These are phyloP conservation scores for Pichia sp. DNA, from an alignment of 1,139 yeast species.

Conservation along the genomic window DNA sequence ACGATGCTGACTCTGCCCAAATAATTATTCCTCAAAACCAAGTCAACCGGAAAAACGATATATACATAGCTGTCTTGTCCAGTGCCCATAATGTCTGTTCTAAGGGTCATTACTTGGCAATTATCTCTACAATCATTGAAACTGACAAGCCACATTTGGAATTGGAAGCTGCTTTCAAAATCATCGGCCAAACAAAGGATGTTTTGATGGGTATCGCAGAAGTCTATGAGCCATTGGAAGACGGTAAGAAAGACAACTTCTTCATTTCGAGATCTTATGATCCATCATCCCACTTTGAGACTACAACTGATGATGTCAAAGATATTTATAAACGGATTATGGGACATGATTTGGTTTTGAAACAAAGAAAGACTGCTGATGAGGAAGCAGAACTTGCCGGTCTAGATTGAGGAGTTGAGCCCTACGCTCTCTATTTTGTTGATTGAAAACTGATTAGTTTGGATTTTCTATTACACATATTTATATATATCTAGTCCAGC, in stretches of 20 bases:
- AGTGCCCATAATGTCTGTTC: slow-evolving; percentile 89
- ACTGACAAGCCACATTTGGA: slow-evolving; percentile 91
- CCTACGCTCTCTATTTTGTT: neutral
- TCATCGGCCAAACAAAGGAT: slow-evolving; percentile 74
- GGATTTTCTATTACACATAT: neutral
- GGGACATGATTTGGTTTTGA: slow-evolving; percentile 85
- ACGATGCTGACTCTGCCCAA: slow-evolving; percentile 84
- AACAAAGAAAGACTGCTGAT: slow-evolving; percentile 63
- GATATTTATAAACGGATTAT: slow-evolving; percentile 88
- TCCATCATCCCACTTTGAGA: slow-evolving; percentile 91
- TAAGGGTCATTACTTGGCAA: slow-evolving; percentile 86
- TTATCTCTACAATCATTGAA: slow-evolving; percentile 90
- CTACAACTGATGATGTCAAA: slow-evolving; percentile 94
- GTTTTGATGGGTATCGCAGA: slow-evolving; percentile 97
- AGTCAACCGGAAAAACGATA: slow-evolving; percentile 87
- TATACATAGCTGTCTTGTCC: slow-evolving; percentile 87
- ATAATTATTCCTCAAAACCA: slow-evolving; percentile 96
- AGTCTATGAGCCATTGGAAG: slow-evolving; percentile 78
- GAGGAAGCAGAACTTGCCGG: slow-evolving; percentile 48
- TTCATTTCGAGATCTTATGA: slow-evolving; percentile 86
- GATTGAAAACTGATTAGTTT: neutral
- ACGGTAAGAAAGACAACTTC: slow-evolving; percentile 76
- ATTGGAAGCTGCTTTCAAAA: slow-evolving; percentile 89
- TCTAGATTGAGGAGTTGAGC: slow-evolving; percentile 17
- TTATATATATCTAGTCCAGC: neutral